Base-by-base conservation (phyloP, 345 rosid genomes). In the Diplotaxis tenuifolia region DNA sequence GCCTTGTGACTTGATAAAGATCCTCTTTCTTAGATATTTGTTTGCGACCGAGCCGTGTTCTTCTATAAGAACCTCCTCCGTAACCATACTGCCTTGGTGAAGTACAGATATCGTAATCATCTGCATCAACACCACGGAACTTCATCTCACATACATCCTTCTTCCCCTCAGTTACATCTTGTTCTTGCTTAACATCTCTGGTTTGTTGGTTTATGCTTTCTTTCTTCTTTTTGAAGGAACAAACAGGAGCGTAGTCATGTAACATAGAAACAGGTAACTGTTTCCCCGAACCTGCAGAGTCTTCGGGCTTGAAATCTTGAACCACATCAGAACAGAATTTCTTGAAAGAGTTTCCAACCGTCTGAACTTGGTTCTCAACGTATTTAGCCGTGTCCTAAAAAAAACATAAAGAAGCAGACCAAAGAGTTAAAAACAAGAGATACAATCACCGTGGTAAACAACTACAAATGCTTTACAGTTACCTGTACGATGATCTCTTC, bases 401-500 rank as follows among this genome's bases (percentile, higher is more conserved):
- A 45, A 15, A 16, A 18, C 65, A 54, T 8, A 23, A 64, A n/a
- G 19, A 49, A 28, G 16, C 22, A 47, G 21, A 71, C 62, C 45
- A 50, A 34, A 15, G 50, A 63, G 4, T 53, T 21, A 21, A 21
- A 20, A 1, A 12, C 10, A 38, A 38, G 18, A 47, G 2, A 8
- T 10, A n/a, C 15, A 34, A 40, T 52, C 19, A 4, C 8, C 18
- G 0, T 6, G 15, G 52, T 42, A 8, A 18, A 8, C 29, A 45
- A 5, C 4, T 9, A 25, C n/a, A 65, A 56, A 4, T 49, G 5
- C 6, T n/a, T 53, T 27, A 67, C 4, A 45, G 19, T 36, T 79
- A 88, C 96, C 98, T 86, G 88, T 57, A 84, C 86, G 76, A 93
- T 83, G 74, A 84, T 80, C 68, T 93, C 98, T 86, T 93, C 98